Evolutionary conservation across 2,329 filamentous ascomycete genomes (phyloP), one percentile per base, ranked within the genome.

Genomic region (Talaromyces sp.): DNA sequence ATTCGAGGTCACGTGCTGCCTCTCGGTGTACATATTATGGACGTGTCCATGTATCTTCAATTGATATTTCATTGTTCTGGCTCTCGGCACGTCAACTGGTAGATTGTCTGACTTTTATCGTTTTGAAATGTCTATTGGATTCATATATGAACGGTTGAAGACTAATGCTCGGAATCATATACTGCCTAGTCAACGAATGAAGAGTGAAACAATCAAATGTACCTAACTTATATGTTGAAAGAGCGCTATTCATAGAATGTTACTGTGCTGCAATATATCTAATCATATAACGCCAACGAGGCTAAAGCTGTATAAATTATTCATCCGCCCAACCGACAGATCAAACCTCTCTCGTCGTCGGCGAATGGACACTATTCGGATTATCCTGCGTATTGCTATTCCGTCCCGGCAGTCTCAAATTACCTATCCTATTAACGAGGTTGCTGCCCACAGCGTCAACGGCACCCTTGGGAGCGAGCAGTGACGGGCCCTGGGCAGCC

Each of bases 371-470:
- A 51, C 67, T 72, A 58, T 66, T 71, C 31, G 75, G 70, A 1
- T 73, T 69, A 25, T 77, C 77, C 58, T 77, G 77, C 8, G 72
- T 72, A 65, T 70, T 76, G 29, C 70, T 73, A 29, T 72, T 74
- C 22, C 79, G 73, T 38, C 86, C 85, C 17, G 89, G 82, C 53
- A 96, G 80, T 73, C 91, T 93, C 68, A 95, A 87, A 65, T 89
- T 90, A 6, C 92, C 92, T 71, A 97, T 95, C 34, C 93, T 85
- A 67, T 90, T 91, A 22, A 96, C 92, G 61, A 97, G 88, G 69
- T 93, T 94, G 77, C 90, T 94, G 0, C 94, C 94, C 0, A 97
- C 93, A 0, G 93, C 93, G 78, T 97, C 94, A 2, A 97, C 93
- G 0, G 94, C 94, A 0, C 93, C 94, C 66, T 93, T 87, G 0